These are phyloP conservation scores for Coemansia sp. DNA, from an alignment of 192 early-diverging fungal species.

Conservation along the genomic window DNA sequence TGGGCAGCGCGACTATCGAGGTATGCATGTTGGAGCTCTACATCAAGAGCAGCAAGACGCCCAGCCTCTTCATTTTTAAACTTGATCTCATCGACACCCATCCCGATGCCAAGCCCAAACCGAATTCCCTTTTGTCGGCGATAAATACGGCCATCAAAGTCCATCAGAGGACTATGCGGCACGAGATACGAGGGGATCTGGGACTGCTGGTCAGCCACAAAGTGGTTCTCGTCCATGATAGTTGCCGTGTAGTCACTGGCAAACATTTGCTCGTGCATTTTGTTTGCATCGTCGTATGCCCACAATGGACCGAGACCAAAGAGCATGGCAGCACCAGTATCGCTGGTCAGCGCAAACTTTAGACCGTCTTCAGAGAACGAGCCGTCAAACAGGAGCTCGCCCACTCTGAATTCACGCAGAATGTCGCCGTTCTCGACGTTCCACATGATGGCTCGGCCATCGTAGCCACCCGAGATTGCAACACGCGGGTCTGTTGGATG, in stretches of 20 bases:
- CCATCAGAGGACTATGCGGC: constrained; percentile 56
- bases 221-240: constrained; percentile 59
- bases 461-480: constrained; percentile 76
- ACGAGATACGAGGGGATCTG: constrained; percentile 69
- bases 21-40: constrained; percentile 52
- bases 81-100: constrained; percentile 33
- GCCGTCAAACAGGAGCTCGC: constrained; percentile 64
- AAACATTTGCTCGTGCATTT: constrained; percentile 74
- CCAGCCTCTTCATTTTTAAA: constrained; percentile 54
- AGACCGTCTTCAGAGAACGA: constrained; percentile 73
- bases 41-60: constrained; percentile 41
- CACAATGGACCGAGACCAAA: constrained; percentile 62
- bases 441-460: constrained; percentile 80
- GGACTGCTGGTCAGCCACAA: constrained; percentile 68
- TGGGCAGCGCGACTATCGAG: constrained; percentile 34
- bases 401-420: constrained; percentile 52
- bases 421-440: constrained; percentile 59
- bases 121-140: constrained; percentile 55
- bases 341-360: constrained; percentile 69
- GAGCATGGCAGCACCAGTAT: constrained; percentile 64
- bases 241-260: constrained; percentile 68
- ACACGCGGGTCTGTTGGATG: constrained; percentile 72
- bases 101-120: constrained; percentile 59
- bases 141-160: constrained; percentile 66
- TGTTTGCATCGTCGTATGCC: constrained; percentile 33